A percentile compares a stretch with the other conserved stretches of the same genome.
Evolutionary conservation across 805 yeast genomes (phyloP).

Genomic region (Yamadazyma olivae): DNA sequence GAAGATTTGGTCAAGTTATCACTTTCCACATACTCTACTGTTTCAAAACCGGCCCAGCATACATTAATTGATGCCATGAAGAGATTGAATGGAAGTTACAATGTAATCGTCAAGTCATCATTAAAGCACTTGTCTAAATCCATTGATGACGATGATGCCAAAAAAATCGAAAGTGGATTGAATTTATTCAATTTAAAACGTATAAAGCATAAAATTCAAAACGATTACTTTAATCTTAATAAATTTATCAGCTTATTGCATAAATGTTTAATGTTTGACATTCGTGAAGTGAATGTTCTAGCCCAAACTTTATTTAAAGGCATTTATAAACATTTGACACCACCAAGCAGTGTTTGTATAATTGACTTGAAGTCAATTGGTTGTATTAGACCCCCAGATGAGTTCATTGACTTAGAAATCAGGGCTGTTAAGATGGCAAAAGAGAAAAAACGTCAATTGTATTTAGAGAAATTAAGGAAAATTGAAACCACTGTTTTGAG

Average conservation of each 20-base stretch:
- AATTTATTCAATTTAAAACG: slow-evolving; percentile 54
- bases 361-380: slow-evolving; percentile 44
- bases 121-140: slow-evolving; percentile 50
- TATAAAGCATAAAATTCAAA: slow-evolving; percentile 54
- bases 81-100: slow-evolving; percentile 64
- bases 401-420: slow-evolving; percentile 53
- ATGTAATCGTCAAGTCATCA: slow-evolving; percentile 48
- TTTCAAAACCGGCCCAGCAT: slow-evolving; percentile 67
- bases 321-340: slow-evolving; percentile 22
- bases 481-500: slow-evolving; percentile 38
- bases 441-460: slow-evolving; percentile 47
- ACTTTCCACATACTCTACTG: slow-evolving; percentile 66
- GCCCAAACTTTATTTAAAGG: slow-evolving; percentile 52
- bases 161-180: slow-evolving; percentile 64
- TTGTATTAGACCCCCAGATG: slow-evolving; percentile 60
- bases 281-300: slow-evolving; percentile 48
- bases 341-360: slow-evolving; percentile 44
- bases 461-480: slow-evolving; percentile 36
- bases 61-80: slow-evolving; percentile 67
- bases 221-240: slow-evolving; percentile 53
- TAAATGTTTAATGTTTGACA: slow-evolving; percentile 54
- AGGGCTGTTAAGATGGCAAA: slow-evolving; percentile 62
- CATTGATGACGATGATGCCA: slow-evolving; percentile 43
- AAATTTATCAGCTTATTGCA: slow-evolving; percentile 48
- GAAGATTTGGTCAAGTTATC: slow-evolving; percentile 63